Conservation (phyloP, 495 filamentous ascomycete species). For the Chaetomium tenue region DNA sequence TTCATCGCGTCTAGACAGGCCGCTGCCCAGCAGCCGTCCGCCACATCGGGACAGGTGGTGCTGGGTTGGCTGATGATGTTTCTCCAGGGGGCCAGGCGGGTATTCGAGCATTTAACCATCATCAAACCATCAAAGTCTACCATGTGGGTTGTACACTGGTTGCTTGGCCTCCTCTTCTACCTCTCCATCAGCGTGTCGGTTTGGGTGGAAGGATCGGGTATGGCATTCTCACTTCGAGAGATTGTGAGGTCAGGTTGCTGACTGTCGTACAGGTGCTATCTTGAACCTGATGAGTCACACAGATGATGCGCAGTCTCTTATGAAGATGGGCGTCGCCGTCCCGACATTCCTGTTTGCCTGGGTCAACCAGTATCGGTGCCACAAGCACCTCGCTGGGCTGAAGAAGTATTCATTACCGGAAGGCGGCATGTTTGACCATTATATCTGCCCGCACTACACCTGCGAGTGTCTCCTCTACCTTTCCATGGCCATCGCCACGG, state of each 20-base stretch:
- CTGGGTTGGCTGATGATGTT: conserved; percentile 68
- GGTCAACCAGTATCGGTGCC: conserved; percentile 74
- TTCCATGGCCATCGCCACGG: conserved; percentile 69
- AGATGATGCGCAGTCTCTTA: conserved; percentile 47
- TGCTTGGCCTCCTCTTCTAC: conserved; percentile 78
- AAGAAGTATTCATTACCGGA: conserved; percentile 80
- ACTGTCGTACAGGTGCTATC: conserved; percentile 29
- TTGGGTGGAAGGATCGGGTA: conserved; percentile 86
- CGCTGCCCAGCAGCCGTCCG: conserved; percentile 37
- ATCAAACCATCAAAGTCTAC: conserved; percentile 60
- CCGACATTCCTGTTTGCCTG: conserved; percentile 73
- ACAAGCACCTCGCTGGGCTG: conserved; percentile 73
- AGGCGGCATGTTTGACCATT: conserved; percentile 59
- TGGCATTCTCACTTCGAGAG: conserved; percentile 23
- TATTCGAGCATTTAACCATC: conserved; percentile 67
- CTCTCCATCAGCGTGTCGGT: conserved; percentile 64
- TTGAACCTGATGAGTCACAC: conserved; percentile 38
- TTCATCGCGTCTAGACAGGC: conserved; percentile 41
- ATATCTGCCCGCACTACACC: conserved; percentile 89
- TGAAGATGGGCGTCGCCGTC: conserved; percentile 60
- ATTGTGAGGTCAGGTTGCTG: conserved; percentile 21
- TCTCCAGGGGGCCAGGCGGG: conserved; percentile 68
- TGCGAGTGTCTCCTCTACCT: conserved; percentile 84
- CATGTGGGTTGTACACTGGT: conserved; percentile 85
- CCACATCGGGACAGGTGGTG: conserved; percentile 64